phyloP scores from a whole-genome alignment of 805 yeast species.

The Jamesozyma spencerorum region DNA sequence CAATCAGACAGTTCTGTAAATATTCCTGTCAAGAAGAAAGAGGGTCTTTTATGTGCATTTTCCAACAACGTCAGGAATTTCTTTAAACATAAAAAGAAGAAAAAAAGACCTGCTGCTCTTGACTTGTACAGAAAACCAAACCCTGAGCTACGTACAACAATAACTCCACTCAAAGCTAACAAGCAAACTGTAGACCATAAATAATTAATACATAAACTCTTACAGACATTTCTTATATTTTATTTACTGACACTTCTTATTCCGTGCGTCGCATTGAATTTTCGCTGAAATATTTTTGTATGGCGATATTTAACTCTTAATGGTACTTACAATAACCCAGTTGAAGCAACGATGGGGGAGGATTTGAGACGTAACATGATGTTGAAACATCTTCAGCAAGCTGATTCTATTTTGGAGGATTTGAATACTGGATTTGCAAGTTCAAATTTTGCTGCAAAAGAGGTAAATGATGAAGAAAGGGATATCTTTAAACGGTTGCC shows the following conservation, averaged over 20 bases:
- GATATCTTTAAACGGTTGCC: constrained; percentile 5
- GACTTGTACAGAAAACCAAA: constrained; percentile 8
- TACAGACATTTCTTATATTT: no score
- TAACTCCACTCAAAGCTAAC: no score
- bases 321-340: no score
- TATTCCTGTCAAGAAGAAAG: not conserved
- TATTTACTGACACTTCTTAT: not conserved
- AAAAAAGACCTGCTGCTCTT: constrained; percentile 3
- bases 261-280: not conserved
- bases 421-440: not conserved
- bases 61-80: constrained; percentile 4
- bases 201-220: no score
- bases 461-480: not conserved
- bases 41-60: not conserved
- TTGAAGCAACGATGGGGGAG: constrained; percentile 15
- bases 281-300: no score
- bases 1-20: no score
- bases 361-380: constrained; percentile 14
- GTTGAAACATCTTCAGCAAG: constrained; percentile 2
- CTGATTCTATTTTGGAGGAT: constrained; percentile 7
- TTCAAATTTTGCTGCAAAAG: not conserved
- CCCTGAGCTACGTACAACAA: not conserved
- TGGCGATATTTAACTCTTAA: no score
- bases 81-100: constrained; percentile 8
- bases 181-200: no score